Base-by-base conservation (phyloP, 2,329 filamentous ascomycete species). In the Sclerotiophoma versabilis region DNA sequence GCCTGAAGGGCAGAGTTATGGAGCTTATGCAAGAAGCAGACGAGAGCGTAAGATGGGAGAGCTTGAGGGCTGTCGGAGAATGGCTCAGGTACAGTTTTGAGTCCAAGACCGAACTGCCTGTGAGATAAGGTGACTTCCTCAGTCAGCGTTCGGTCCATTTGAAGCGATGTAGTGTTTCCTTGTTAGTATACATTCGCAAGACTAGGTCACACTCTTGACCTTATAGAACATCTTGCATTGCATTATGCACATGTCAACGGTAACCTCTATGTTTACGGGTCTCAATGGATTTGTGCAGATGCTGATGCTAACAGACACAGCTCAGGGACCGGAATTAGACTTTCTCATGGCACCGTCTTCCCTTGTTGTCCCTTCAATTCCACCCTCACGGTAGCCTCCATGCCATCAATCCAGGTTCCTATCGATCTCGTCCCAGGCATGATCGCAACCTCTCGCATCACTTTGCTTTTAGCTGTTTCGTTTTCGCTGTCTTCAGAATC, bases 11-110 rank as follows among this genome's bases (percentile, higher is more conserved):
- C 15, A 84, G 91, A 63, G 88, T 96, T 57, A 96, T 97, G 92
- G 90, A 92, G 78, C 81, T 97, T 69, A 97, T 97, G 93, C 87
- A 86, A 68, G 91, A 96, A 71, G 83, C 87, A 54, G 92, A 96
- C 68, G 92, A 96, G 79, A 88, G 86, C 55, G 91, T 97, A 39
- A 83, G 93, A 70, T 97, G 92, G 92, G 93, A 97, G 81, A 95
- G 91, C 76, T 78, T 97, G 78, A 86, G 89, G 68, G 92, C 93
- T 14, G 86, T 97, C 33, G 88, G 88, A 17, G 88, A 89, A 73
- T 91, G 88, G 87, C 75, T 91, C 73, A 83, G 87, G 65, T 91
- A 91, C 78, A 89, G 70, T 58, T 75, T 76, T 48, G 73, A 76
- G 60, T 69, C 69, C 14, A 74, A 74, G 68, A 69, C 53, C 27